These are phyloP conservation scores for Apiospora marii DNA, from an alignment of 2,329 filamentous ascomycete species.

Conservation along the genomic window DNA sequence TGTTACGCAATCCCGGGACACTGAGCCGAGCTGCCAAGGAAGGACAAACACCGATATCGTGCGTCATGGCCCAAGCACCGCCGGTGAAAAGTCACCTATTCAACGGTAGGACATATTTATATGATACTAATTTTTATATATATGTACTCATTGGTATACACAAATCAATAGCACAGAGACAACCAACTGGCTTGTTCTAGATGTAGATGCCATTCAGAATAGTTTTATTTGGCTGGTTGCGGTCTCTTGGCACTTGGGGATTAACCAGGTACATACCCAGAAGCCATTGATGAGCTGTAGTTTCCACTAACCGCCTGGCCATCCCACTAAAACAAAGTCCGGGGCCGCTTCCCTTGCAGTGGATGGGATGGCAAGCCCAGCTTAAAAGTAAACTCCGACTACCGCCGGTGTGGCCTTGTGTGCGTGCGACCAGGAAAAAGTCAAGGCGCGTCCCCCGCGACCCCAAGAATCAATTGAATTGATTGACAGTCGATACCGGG, in stretches of 20 bases:
- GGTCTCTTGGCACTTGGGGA: not conserved
- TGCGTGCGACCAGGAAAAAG: not conserved
- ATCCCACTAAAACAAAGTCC: conserved; percentile 4
- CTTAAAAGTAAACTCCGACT: not conserved
- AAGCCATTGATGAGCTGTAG: not conserved
- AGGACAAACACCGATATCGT: not conserved
- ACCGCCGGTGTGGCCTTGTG: not conserved
- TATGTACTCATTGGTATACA: no score
- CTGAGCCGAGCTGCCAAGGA: not conserved
- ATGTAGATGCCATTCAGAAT: no score
- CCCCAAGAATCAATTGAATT: not conserved
- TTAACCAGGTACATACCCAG: not conserved
- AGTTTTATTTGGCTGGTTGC: not conserved
- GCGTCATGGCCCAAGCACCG: not conserved
- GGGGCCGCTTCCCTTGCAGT: conserved; percentile 5
- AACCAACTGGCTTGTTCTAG: no score
- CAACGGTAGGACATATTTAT: no score
- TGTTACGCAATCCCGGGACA: conserved; percentile 1
- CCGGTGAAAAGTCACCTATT: not conserved
- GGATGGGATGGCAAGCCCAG: not conserved
- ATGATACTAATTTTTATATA: no score
- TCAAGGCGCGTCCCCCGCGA: conserved; percentile 3
- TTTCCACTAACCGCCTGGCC: not conserved
- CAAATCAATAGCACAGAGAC: no score
- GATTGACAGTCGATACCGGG: not conserved